Conservation (phyloP, 345 rosid genomes). For the Aquilaria yunnanensis region DNA sequence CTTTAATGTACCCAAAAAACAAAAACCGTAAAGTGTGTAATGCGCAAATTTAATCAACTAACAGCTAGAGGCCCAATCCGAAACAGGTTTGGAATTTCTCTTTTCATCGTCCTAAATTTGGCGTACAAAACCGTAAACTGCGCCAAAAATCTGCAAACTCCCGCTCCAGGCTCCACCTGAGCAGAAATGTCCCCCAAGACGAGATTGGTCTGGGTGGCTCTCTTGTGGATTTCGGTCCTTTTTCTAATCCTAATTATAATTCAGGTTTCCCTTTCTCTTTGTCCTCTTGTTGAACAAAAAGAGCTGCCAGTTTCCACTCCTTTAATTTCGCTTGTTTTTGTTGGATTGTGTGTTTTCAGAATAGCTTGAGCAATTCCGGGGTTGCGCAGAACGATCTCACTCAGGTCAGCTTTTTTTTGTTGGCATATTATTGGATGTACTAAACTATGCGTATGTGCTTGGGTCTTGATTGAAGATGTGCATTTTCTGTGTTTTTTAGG, state of each 20-base stretch:
- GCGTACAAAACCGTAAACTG: too few relatives aligned
- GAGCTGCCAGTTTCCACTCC: neutral
- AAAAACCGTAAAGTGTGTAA: too few relatives aligned
- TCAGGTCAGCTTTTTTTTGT: constrained; percentile 23
- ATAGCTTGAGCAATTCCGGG: constrained; percentile 46
- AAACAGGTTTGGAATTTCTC: too few relatives aligned
- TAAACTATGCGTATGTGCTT: constrained; percentile 1
- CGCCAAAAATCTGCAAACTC: too few relatives aligned
- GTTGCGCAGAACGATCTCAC: constrained; percentile 29
- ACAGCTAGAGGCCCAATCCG: too few relatives aligned
- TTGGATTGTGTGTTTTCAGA: constrained; percentile 27
- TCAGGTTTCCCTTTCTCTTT: constrained; percentile 37
- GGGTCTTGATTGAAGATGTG: neutral
- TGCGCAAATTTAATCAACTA: too few relatives aligned
- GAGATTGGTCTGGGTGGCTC: constrained; percentile 37
- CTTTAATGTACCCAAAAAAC: too few relatives aligned
- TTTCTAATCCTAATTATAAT: constrained; percentile 61
- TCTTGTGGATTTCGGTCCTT: constrained; percentile 52
- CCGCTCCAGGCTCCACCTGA: neutral
- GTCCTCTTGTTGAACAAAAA: neutral
- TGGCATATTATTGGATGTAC: neutral
- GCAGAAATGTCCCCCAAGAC: constrained; percentile 48
- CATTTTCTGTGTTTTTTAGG: constrained; percentile 24
- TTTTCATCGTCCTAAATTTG: too few relatives aligned
- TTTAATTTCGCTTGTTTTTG: neutral